These are phyloP conservation scores for Solanum hybrid DNA, from an alignment of 305 asterid genomes.

Conservation along the genomic window DNA sequence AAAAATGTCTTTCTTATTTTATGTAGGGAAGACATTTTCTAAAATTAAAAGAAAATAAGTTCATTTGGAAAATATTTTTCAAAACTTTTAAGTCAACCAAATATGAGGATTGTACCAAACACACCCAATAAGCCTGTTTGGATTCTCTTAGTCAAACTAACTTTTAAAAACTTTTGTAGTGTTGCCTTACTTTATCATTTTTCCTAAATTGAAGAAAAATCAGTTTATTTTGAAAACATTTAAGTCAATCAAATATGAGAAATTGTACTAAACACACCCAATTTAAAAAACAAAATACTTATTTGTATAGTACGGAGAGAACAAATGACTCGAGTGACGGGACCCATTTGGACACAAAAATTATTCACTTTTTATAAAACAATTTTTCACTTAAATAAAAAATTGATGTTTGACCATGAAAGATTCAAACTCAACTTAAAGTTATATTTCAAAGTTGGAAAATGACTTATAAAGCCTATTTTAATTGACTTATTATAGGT, in stretches of 20 bases:
- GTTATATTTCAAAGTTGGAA: not conserved
- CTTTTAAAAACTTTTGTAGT: not conserved
- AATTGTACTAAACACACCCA: no score
- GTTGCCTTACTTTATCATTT: not conserved
- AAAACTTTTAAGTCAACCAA: not conserved
- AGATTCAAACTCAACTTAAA: not conserved
- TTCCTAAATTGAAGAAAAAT: not conserved
- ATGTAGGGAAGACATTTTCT: not conserved
- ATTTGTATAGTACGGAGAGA: not conserved
- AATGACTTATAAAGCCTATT: not conserved
- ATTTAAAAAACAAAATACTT: not conserved
- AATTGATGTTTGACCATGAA: not conserved
- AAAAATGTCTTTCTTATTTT: not conserved
- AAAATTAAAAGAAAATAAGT: not conserved
- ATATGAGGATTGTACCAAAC: not conserved
- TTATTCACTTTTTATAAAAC: not conserved
- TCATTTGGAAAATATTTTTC: not conserved
- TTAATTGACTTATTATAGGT: not conserved
- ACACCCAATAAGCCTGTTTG: not conserved
- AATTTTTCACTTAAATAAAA: not conserved
- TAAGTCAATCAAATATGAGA: not conserved
- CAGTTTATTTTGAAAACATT: no score
- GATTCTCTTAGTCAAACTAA: not conserved
- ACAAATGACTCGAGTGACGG: not conserved
- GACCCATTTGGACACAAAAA: not conserved